Conservation (phyloP, 257 asterid genomes). For the Solanum ossicruentum region DNA sequence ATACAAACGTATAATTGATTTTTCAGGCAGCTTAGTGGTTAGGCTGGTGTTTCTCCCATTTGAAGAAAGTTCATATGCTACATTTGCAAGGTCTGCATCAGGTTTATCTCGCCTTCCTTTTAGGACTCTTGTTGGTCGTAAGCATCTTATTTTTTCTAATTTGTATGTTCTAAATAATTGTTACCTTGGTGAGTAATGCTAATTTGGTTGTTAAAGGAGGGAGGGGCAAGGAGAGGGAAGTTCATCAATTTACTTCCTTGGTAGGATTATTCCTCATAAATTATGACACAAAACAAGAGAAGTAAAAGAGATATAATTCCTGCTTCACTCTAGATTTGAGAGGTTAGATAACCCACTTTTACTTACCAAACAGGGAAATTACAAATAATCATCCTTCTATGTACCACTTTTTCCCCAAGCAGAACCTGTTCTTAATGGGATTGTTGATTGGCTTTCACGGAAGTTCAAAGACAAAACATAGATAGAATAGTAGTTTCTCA, state of each 20-base stretch:
- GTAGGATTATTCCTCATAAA: not conserved
- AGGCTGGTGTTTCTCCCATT: slow-evolving; percentile 90
- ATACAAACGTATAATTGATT: slow-evolving; percentile 6
- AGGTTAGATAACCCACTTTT: not conserved
- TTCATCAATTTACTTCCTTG: not conserved
- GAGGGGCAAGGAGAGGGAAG: not conserved
- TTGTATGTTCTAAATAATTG: not conserved
- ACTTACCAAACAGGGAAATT: not conserved
- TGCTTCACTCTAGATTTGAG: not conserved
- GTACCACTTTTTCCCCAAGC: not conserved
- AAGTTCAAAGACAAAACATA: not conserved
- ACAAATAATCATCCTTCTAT: not conserved
- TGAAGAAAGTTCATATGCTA: slow-evolving; percentile 86
- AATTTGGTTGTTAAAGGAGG: not conserved
- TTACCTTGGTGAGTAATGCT: not conserved
- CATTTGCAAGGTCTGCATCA: slow-evolving; percentile 98
- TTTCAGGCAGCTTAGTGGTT: slow-evolving; percentile 98
- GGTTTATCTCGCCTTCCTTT: slow-evolving; percentile 55
- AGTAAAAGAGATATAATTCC: not conserved
- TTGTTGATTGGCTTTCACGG: not conserved
- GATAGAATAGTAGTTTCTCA: not conserved
- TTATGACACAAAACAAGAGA: not conserved
- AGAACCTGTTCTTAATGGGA: not conserved
- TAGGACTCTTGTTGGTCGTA: not conserved
- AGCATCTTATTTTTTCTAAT: not conserved